These are phyloP conservation scores for Arthrinium phaeospermum DNA, from an alignment of 2,329 filamentous ascomycete species.

Conservation along the genomic window DNA sequence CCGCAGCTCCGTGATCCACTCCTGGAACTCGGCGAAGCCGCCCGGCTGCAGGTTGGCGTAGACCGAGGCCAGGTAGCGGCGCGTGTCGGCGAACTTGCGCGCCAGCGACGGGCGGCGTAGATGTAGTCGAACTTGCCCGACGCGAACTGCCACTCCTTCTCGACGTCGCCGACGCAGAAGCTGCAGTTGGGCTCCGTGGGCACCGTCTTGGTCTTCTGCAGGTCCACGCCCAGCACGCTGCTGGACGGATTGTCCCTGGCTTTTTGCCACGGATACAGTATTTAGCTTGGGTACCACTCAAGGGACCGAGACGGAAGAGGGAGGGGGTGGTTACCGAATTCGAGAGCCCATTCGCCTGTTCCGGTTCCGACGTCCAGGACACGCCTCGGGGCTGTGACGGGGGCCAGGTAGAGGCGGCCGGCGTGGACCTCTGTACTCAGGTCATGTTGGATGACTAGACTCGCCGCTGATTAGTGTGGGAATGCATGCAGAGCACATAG, in stretches of 20 bases:
- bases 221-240: slow-evolving; percentile 37
- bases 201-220: slow-evolving; percentile 34
- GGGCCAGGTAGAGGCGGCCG: slow-evolving; percentile 37
- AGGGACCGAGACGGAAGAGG: not conserved
- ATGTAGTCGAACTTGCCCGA: slow-evolving; percentile 37
- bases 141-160: slow-evolving; percentile 31
- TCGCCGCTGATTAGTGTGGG: not conserved
- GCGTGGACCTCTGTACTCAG: slow-evolving; percentile 26
- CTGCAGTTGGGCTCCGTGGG: slow-evolving; percentile 35
- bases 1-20: slow-evolving; percentile 40
- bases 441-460: not conserved
- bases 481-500: not conserved
- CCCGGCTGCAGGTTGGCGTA: slow-evolving; percentile 41
- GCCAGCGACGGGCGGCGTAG: slow-evolving; percentile 39
- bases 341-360: slow-evolving; percentile 36
- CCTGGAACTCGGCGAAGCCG: slow-evolving; percentile 43
- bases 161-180: slow-evolving; percentile 32
- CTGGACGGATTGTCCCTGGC: slow-evolving; percentile 30
- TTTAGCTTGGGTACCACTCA: not conserved
- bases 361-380: slow-evolving; percentile 41
- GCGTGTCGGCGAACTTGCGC: slow-evolving; percentile 29
- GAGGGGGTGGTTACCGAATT: slow-evolving; percentile 22
- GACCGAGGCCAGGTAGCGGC: slow-evolving; percentile 32
- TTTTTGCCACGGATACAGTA: slow-evolving; percentile 26
- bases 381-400: slow-evolving; percentile 33